Evolutionary conservation across 306 rosid genomes (phyloP).

Genomic region (Gillenia trifoliata): DNA sequence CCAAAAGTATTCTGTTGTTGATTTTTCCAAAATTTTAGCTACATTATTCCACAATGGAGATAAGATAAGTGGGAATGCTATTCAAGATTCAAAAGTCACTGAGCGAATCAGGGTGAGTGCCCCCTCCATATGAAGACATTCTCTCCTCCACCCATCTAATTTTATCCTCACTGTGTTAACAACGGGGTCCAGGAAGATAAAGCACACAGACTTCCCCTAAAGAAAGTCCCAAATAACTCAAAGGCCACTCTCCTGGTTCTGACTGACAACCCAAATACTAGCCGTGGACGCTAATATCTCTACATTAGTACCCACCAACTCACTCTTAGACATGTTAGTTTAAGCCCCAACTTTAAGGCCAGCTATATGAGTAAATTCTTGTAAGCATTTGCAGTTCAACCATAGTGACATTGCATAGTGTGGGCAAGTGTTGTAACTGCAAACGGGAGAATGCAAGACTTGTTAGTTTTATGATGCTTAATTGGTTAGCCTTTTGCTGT

Average conservation of each 20-base stretch:
- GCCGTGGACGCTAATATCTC: background rate
- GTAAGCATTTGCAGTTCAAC: background rate
- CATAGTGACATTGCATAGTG: background rate
- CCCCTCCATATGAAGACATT: background rate
- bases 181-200: background rate
- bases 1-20: background rate
- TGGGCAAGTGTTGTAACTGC: background rate
- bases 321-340: background rate
- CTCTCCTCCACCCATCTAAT: background rate
- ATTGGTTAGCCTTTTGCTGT: background rate
- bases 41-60: background rate
- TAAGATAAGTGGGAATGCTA: background rate
- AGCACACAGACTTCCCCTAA: background rate
- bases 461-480: background rate
- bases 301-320: background rate
- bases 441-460: background rate
- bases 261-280: background rate
- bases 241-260: background rate
- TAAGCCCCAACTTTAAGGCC: background rate
- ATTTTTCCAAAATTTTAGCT: background rate
- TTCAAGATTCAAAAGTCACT: background rate
- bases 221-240: background rate
- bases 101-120: background rate
- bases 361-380: background rate
- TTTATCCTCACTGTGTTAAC: background rate